Conservation (phyloP, 208 protist species). For the Leishmania aethiopica region DNA sequence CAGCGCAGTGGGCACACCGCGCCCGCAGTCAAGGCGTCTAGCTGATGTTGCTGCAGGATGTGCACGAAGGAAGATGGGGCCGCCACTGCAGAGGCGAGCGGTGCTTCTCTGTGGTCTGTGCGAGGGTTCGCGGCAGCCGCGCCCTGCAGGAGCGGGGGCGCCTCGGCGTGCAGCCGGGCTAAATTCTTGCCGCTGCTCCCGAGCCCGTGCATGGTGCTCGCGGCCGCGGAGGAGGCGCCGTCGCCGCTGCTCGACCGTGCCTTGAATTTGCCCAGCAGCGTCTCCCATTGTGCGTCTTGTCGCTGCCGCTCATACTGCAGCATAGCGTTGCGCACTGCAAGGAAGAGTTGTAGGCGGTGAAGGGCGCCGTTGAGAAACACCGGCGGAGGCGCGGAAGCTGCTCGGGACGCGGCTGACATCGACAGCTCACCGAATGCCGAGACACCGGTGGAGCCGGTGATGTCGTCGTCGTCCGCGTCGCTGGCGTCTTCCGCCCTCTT, state of each 20-base stretch:
- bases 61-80: conserved; percentile 9
- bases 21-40: conserved; percentile 37
- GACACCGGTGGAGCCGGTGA: neutral
- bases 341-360: conserved; percentile 18
- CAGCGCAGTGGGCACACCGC: conserved; percentile 37
- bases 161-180: neutral
- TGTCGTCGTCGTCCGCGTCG: neutral
- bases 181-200: neutral
- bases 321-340: conserved; percentile 24
- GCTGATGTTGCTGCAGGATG: conserved; percentile 25
- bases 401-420: neutral
- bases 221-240: neutral
- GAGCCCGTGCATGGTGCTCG: neutral
- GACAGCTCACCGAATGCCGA: neutral
- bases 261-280: conserved; percentile 10
- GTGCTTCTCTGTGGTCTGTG: neutral
- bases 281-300: conserved; percentile 25
- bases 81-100: neutral
- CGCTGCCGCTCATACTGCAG: conserved; percentile 28
- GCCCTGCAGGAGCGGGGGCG: neutral
- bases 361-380: conserved; percentile 25
- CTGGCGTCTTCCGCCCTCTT: neutral
- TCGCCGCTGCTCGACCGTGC: neutral
- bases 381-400: neutral
- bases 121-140: neutral